Percentiles rank a stretch among this genome's conserved stretches.
Conservation (phyloP, 1,284 basidiomycete species). For the Mycena sp. region DNA sequence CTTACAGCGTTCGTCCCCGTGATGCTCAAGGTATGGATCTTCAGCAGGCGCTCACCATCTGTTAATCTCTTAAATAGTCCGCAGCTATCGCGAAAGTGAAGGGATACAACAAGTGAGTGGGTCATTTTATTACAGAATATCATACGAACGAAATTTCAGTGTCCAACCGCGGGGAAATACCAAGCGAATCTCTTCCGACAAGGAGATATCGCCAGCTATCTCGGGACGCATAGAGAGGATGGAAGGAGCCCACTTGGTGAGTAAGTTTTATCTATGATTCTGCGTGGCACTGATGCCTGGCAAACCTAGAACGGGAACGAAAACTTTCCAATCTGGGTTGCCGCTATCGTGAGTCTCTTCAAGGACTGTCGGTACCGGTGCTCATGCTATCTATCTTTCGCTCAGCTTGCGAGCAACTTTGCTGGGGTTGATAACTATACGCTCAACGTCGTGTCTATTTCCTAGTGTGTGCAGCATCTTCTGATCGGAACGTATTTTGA, state of each 20-base stretch:
- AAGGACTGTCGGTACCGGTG: not conserved
- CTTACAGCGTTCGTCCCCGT: conserved; percentile 45
- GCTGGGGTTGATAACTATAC: conserved; percentile 43
- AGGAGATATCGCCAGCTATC: conserved; percentile 38
- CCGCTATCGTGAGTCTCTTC: conserved; percentile 42
- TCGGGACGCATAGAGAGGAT: conserved; percentile 43
- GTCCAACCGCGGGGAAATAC: conserved; percentile 43
- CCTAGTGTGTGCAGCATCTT: conserved; percentile 39
- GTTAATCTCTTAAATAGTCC: conserved; percentile 15
- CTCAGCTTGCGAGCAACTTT: conserved; percentile 44
- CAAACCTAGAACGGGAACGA: conserved; percentile 47
- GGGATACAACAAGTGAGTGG: conserved; percentile 48
- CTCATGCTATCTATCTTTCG: not conserved
- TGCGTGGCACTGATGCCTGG: not conserved
- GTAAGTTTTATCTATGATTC: conserved; percentile 10
- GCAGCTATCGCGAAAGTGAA: conserved; percentile 34
- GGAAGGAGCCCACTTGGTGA: conserved; percentile 48
- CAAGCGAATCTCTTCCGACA: conserved; percentile 32
- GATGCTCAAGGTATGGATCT: conserved; percentile 39
- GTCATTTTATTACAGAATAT: not conserved
- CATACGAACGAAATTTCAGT: conserved; percentile 29
- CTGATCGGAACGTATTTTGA: not conserved
- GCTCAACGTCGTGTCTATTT: conserved; percentile 42
- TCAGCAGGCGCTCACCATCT: not conserved
- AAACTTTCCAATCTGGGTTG: conserved; percentile 47